phyloP scores from a whole-genome alignment of 441 rosid species.

The Geranium incanum region DNA sequence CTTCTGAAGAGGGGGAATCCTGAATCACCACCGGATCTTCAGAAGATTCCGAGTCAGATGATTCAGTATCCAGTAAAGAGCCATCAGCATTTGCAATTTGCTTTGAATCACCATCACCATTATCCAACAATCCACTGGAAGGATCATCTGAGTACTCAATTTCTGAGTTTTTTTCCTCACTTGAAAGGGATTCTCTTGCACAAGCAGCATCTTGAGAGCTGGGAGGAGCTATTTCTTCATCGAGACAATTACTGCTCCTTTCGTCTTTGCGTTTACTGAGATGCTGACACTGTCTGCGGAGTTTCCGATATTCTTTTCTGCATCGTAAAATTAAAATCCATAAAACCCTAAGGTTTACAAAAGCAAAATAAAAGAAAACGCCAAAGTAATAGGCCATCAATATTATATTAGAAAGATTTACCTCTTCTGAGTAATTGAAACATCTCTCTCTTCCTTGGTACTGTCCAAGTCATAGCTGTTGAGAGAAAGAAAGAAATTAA shows the following conservation, averaged over 20 bases:
- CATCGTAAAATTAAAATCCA: slow-evolving; percentile 21
- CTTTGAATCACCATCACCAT: too few relatives aligned
- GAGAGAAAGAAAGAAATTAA: slow-evolving; percentile 1
- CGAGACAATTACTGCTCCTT: slow-evolving; percentile 30
- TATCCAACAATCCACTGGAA: too few relatives aligned
- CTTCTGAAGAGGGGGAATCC: slow-evolving; percentile 39
- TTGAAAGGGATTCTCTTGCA: slow-evolving; percentile 56
- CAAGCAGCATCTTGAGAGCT: slow-evolving; percentile 56
- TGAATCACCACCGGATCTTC: slow-evolving; percentile 55
- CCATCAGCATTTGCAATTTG: too few relatives aligned
- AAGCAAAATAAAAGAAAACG: slow-evolving; percentile 6
- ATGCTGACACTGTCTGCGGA: slow-evolving; percentile 49
- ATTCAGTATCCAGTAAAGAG: slow-evolving; percentile 36
- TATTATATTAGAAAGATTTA: slow-evolving; percentile 16
- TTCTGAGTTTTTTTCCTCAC: slow-evolving; percentile 44
- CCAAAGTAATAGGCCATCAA: not conserved
- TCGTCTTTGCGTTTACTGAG: slow-evolving; percentile 35
- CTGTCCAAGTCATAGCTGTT: slow-evolving; percentile 70
- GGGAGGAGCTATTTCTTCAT: slow-evolving; percentile 41
- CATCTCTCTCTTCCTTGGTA: slow-evolving; percentile 64
- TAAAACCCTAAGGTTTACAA: slow-evolving; percentile 18
- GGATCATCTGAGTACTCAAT: slow-evolving; percentile 30
- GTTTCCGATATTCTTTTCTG: slow-evolving; percentile 76
- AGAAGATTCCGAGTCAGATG: slow-evolving; percentile 65
- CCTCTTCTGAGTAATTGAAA: slow-evolving; percentile 52